These are phyloP conservation scores for Glycine soja DNA, from an alignment of 306 rosid species.

Conservation along the genomic window DNA sequence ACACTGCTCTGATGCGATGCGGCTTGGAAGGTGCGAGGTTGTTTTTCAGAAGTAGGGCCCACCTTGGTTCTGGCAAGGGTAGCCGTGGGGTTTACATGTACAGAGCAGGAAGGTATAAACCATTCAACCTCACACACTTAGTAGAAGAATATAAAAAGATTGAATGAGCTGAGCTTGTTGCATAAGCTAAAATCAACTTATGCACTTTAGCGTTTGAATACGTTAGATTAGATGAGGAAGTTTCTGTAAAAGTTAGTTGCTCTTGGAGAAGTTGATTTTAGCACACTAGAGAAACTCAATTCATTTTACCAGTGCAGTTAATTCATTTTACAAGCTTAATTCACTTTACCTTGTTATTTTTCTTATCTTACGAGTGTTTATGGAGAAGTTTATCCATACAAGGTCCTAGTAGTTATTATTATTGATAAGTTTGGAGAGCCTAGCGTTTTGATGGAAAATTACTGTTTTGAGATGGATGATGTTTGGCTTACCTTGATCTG, in stretches of 20 bases:
- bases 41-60: slow-evolving; percentile 78
- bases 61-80: slow-evolving; percentile 68
- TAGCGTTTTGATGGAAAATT: neutral
- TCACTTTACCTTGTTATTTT: neutral
- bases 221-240: neutral
- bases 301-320: neutral
- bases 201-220: neutral
- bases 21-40: slow-evolving; percentile 86
- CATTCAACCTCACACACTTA: neutral
- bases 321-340: neutral
- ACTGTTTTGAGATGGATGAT: neutral
- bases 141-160: too few relatives aligned
- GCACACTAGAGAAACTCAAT: neutral
- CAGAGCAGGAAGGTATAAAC: slow-evolving; percentile 86
- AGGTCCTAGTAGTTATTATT: neutral
- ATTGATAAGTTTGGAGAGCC: slow-evolving; percentile 6
- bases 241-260: neutral
- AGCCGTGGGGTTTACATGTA: slow-evolving; percentile 89
- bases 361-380: neutral
- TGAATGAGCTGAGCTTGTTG: too few relatives aligned
- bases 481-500: neutral
- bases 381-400: neutral
- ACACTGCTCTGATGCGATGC: slow-evolving; percentile 76
- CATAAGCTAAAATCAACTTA: neutral
- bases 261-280: neutral